Conservation (phyloP, 345 rosid species). For the Physaria fendleri region DNA sequence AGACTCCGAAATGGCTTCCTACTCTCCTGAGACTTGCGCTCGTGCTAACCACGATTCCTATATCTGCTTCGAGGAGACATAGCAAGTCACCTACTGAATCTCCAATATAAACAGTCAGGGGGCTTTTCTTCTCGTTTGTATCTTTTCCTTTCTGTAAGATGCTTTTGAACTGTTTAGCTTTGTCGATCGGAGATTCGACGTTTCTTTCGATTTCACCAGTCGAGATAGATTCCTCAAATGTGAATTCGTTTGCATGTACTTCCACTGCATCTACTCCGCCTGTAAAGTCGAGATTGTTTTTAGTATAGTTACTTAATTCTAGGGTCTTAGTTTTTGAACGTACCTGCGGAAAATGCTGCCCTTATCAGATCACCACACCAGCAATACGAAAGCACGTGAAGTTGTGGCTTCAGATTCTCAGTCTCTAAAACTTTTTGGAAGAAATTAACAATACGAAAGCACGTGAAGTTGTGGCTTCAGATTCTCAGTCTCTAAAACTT, state of each 20-base stretch:
- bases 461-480: constrained; percentile 56
- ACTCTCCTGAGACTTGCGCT: constrained; percentile 81
- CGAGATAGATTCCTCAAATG: constrained; percentile 54
- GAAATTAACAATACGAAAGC: constrained; percentile 75
- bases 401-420: constrained; percentile 46
- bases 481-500: constrained; percentile 44
- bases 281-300: constrained; percentile 14
- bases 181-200: constrained; percentile 74
- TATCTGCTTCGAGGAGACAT: constrained; percentile 85
- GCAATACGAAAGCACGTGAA: constrained; percentile 86
- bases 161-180: constrained; percentile 51
- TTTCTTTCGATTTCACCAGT: constrained; percentile 68
- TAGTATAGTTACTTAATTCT: not conserved
- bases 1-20: constrained; percentile 72
- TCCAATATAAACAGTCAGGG: constrained; percentile 67
- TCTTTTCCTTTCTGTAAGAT: constrained; percentile 34
- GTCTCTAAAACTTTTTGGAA: constrained; percentile 53
- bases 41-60: constrained; percentile 80
- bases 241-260: constrained; percentile 79
- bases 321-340: not conserved
- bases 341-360: constrained; percentile 66
- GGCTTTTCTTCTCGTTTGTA: constrained; percentile 32
- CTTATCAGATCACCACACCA: constrained; percentile 96
- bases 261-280: constrained; percentile 54
- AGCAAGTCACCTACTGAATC: constrained; percentile 91